Evolutionary conservation across 2,329 filamentous ascomycete genomes (phyloP).

Genomic region (Aspergillus brunneoviolaceus): DNA sequence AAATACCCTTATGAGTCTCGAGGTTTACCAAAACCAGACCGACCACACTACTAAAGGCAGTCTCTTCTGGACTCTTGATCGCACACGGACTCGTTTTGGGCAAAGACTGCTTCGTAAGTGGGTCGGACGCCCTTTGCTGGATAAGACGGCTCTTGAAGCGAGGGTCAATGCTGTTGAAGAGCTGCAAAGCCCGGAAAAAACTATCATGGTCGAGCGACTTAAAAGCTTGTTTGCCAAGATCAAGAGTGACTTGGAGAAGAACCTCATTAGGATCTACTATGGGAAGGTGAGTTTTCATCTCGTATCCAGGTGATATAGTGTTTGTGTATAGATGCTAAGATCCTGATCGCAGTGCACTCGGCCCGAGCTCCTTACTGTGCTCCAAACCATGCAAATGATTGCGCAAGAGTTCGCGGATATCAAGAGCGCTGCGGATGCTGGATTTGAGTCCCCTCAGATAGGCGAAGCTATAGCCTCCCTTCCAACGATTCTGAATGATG

Average conservation of each 20-base stretch:
- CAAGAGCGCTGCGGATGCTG: slow-evolving; percentile 63
- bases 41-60: slow-evolving; percentile 83
- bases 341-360: slow-evolving; percentile 63
- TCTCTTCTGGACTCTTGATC: slow-evolving; percentile 92
- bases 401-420: slow-evolving; percentile 72
- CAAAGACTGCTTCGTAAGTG: slow-evolving; percentile 87
- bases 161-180: slow-evolving; percentile 85
- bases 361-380: slow-evolving; percentile 77
- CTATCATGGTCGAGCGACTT: slow-evolving; percentile 69
- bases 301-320: neutral
- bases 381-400: slow-evolving; percentile 83
- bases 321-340: slow-evolving; percentile 18
- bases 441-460: slow-evolving; percentile 71
- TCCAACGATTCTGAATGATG: slow-evolving; percentile 70
- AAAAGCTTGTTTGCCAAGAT: slow-evolving; percentile 69
- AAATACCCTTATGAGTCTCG: slow-evolving; percentile 88
- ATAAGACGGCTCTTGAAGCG: slow-evolving; percentile 71
- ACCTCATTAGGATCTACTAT: slow-evolving; percentile 93
- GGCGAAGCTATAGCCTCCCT: slow-evolving; percentile 71
- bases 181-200: slow-evolving; percentile 67
- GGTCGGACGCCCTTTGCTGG: slow-evolving; percentile 86
- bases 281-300: slow-evolving; percentile 59
- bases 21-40: slow-evolving; percentile 93
- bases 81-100: slow-evolving; percentile 86
- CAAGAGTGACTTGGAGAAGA: slow-evolving; percentile 84